These are phyloP conservation scores for Simplicillium sp. DNA, from an alignment of 2,329 filamentous ascomycete genomes.

Conservation along the genomic window DNA sequence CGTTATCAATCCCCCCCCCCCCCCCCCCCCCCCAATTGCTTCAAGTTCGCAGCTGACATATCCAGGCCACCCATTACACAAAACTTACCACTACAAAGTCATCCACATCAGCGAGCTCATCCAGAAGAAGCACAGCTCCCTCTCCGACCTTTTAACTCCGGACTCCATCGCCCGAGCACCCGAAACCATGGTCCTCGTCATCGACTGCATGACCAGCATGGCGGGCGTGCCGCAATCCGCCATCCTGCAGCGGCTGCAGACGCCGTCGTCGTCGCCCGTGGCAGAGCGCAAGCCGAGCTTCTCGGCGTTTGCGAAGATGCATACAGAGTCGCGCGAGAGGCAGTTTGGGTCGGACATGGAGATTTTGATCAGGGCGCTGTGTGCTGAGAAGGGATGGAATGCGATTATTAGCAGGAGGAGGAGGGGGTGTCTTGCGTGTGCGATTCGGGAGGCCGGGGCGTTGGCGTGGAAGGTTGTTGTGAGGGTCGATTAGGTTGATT, in stretches of 20 bases:
- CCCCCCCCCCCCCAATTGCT: too few relatives aligned
- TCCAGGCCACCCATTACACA: slow-evolving; percentile 53
- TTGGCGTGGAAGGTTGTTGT: slow-evolving; percentile 61
- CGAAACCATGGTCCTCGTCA: slow-evolving; percentile 39
- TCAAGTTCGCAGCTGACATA: slow-evolving; percentile 10
- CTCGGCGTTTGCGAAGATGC: slow-evolving; percentile 40
- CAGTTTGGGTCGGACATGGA: slow-evolving; percentile 58
- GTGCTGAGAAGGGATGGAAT: slow-evolving; percentile 65
- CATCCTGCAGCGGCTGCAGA: slow-evolving; percentile 25
- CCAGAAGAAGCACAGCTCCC: slow-evolving; percentile 30
- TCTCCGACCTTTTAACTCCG: slow-evolving; percentile 35
- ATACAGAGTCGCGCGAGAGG: slow-evolving; percentile 44
- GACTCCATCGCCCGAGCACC: slow-evolving; percentile 20
- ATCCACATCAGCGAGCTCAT: slow-evolving; percentile 51
- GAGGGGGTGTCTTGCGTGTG: slow-evolving; percentile 63
- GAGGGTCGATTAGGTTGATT: slow-evolving; percentile 35
- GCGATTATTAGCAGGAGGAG: slow-evolving; percentile 59
- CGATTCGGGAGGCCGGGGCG: slow-evolving; percentile 64
- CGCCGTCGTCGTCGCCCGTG: slow-evolving; percentile 16
- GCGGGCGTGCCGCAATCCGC: slow-evolving; percentile 37
- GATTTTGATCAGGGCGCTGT: slow-evolving; percentile 62
- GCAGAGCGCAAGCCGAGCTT: slow-evolving; percentile 25
- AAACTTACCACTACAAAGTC: slow-evolving; percentile 50
- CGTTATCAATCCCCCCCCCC: too few relatives aligned
- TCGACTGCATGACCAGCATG: slow-evolving; percentile 54